Base-by-base conservation (phyloP, 768 basidiomycete genomes). In the Floccularia luteovirens region DNA sequence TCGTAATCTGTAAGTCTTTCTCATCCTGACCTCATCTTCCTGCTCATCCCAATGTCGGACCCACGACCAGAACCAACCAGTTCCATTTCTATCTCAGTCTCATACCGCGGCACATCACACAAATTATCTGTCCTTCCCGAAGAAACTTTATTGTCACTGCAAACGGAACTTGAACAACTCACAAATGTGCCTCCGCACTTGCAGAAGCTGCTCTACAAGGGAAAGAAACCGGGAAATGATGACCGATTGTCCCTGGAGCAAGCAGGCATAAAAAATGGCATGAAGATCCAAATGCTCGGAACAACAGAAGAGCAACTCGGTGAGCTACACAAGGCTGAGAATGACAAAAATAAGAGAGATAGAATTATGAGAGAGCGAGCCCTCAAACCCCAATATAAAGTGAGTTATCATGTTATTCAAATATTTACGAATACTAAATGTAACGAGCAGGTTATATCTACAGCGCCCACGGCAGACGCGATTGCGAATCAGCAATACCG, bases 171-270 rank as follows among this genome's bases (percentile, higher is more conserved):
- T 3, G 74, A 81, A 52, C 70, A 77, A 46, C 66, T 85, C 21
- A 88, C 83, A 1, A 65, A 68, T 19, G 79, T 88, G 8, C 82
- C 83, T 0, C 68, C 75, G 3, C 54, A 67, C 2, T 60, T 79
- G 28, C 85, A 89, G 62, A 90, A 89, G 50, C 63, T 88, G 30
- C 55, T 88, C 6, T 82, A 72, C 61, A 84, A 77, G 53, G 82
- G 85, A 24, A 87, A 82, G 66, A 72, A 62, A 38, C 42, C 55
- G 0, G 34, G 56, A 13, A 46, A 51, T 28, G 48, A 55, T 25
- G 54, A 52, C 12, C 52, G 48, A 19, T 60, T 43, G 34, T 67
- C 51, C 21, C 50, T 64, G 48, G 57, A 10, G 2, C 51, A 52
- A 57, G 74, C 50, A 0, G 84, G 85, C n/a, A 51, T 89, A 28